Evolutionary conservation across 768 basidiomycete species (phyloP).

Genomic region (Podaxis carcinomalis): DNA sequence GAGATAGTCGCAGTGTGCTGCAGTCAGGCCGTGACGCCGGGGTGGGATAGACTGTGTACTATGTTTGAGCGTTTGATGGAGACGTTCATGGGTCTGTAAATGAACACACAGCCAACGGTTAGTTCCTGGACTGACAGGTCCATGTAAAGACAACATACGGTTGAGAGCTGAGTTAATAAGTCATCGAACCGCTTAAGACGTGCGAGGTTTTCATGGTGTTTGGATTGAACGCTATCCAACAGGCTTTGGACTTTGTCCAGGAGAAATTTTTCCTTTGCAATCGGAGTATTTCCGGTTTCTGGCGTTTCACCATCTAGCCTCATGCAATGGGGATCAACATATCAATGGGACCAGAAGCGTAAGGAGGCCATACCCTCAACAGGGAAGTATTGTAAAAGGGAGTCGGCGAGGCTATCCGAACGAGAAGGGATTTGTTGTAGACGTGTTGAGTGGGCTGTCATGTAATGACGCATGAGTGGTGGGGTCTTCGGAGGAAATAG

Average conservation of each 20-base stretch:
- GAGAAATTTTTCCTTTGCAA: neutral
- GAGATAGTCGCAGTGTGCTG: constrained; percentile 35
- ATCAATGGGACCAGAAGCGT: neutral
- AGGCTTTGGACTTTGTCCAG: neutral
- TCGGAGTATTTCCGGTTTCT: neutral
- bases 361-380: neutral
- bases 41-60: constrained; percentile 25
- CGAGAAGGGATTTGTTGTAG: neutral
- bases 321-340: neutral
- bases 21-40: constrained; percentile 22
- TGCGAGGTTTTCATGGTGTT: neutral
- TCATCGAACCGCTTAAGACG: neutral
- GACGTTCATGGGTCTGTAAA: neutral
- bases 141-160: neutral
- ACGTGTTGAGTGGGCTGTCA: neutral
- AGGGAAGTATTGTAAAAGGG: constrained; percentile 2
- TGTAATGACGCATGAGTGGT: neutral
- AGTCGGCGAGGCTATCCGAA: neutral
- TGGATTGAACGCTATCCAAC: neutral
- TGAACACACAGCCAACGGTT: neutral
- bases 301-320: neutral
- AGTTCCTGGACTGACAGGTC: neutral
- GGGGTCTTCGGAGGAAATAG: neutral
- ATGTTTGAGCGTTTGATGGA: constrained; percentile 25
- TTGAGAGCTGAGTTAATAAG: neutral